These are phyloP conservation scores for Aspergillus fumigatus DNA, from an alignment of 2,329 filamentous ascomycete genomes.

Conservation along the genomic window DNA sequence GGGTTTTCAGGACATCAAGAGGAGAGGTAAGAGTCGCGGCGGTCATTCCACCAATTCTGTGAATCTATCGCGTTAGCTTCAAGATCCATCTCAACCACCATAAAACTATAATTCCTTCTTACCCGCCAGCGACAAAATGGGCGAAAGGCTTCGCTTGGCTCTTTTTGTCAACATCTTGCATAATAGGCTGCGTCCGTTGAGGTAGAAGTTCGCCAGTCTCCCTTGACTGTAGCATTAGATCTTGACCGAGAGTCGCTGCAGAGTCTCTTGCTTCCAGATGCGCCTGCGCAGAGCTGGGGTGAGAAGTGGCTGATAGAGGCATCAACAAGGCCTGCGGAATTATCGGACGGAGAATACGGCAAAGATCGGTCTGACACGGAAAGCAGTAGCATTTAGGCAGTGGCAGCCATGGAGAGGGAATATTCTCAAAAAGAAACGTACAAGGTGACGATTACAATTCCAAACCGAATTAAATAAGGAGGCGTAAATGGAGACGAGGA, in stretches of 20 bases:
- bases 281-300: conserved; percentile 24
- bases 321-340: conserved; percentile 10
- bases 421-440: background rate
- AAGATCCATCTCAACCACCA: background rate
- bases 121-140: conserved; percentile 89
- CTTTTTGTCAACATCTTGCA: conserved; percentile 18
- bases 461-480: background rate
- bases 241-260: conserved; percentile 9
- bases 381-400: background rate
- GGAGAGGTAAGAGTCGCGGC: conserved; percentile 89
- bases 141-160: conserved; percentile 73
- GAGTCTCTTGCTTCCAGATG: conserved; percentile 15
- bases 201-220: conserved; percentile 38
- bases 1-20: conserved; percentile 88
- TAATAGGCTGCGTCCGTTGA: conserved; percentile 16
- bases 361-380: background rate
- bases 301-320: conserved; percentile 18
- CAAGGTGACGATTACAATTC: background rate
- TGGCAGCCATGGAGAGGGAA: background rate
- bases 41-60: conserved; percentile 81
- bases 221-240: conserved; percentile 26
- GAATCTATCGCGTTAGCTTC: conserved; percentile 9
- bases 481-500: background rate
- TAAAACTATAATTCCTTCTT: conserved; percentile 32
- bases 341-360: background rate